These are phyloP conservation scores for Heterococcus sp. DNA, from an alignment of 108 stramenopile genomes.

Conservation along the genomic window DNA sequence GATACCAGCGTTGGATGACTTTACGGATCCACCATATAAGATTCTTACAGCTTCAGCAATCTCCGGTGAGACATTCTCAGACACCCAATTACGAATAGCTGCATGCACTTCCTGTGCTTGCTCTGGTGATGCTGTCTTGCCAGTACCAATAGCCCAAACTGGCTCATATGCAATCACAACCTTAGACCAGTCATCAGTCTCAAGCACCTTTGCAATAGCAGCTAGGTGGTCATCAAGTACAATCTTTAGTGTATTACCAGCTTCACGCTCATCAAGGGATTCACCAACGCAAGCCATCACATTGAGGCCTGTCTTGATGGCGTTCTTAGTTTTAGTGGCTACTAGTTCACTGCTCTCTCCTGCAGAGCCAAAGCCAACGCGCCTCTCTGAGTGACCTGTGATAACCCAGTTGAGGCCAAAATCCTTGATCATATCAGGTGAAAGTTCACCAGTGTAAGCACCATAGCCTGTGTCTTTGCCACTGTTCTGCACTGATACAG, in stretches of 20 bases:
- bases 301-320: constrained; percentile 86
- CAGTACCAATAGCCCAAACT: constrained; percentile 97
- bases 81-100: constrained; percentile 83
- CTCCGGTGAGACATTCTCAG: constrained; percentile 74
- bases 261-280: constrained; percentile 94
- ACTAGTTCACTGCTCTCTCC: constrained; percentile 84
- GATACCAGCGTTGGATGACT: constrained; percentile 25
- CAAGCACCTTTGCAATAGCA: constrained; percentile 59
- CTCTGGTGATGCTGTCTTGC: constrained; percentile 95
- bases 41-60: constrained; percentile 71
- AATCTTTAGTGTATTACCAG: constrained; percentile 70
- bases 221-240: constrained; percentile 61
- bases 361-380: constrained; percentile 80
- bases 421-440: constrained; percentile 83
- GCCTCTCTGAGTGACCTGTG: constrained; percentile 94
- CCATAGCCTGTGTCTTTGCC: constrained; percentile 55
- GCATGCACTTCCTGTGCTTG: constrained; percentile 98
- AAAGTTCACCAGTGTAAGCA: constrained; percentile 94
- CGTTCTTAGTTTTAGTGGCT: constrained; percentile 89
- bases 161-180: constrained; percentile 95
- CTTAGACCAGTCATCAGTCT: constrained; percentile 73
- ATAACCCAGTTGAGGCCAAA: constrained; percentile 92
- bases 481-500: constrained; percentile 44
- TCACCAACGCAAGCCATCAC: constrained; percentile 98
- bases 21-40: constrained; percentile 46